phyloP scores from a whole-genome alignment of 1,284 basidiomycete species.

The Malassezia caprae region DNA sequence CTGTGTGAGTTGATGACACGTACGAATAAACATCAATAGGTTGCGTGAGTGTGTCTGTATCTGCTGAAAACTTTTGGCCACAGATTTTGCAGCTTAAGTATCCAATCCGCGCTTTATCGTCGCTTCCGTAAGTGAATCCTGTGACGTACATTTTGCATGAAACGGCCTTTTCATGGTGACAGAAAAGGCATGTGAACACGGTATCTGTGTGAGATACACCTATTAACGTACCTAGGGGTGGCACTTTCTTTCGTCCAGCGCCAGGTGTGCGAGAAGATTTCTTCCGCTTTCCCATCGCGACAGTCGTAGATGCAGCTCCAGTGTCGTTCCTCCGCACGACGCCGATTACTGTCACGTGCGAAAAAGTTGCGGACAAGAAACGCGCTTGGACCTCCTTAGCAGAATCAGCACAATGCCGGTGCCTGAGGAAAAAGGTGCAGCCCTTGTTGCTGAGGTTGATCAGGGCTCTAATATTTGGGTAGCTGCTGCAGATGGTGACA shows the following conservation, averaged over 20 bases:
- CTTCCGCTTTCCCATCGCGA: conserved; percentile 40
- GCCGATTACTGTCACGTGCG: conserved; percentile 6
- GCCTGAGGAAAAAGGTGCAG: neutral
- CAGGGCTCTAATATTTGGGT: conserved; percentile 42
- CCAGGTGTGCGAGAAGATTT: conserved; percentile 30
- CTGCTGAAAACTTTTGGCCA: conserved; percentile 39
- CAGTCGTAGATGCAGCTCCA: neutral
- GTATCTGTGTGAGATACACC: conserved; percentile 36
- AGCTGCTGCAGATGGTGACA: conserved; percentile 42
- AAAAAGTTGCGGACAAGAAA: neutral
- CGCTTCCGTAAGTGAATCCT: conserved; percentile 47
- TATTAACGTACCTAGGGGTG: conserved; percentile 30
- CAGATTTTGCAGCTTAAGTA: conserved; percentile 42
- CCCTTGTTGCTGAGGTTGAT: neutral
- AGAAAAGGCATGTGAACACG: conserved; percentile 59
- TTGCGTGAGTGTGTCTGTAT: conserved; percentile 63
- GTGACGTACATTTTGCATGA: conserved; percentile 73
- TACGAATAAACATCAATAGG: conserved; percentile 77
- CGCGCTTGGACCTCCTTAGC: neutral
- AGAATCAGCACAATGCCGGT: conserved; percentile 1
- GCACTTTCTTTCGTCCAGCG: conserved; percentile 25
- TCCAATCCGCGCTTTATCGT: conserved; percentile 44
- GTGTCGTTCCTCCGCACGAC: neutral
- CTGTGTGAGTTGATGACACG: conserved; percentile 6
- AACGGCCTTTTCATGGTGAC: conserved; percentile 79